Evolutionary conservation across 2,329 filamentous ascomycete genomes (phyloP).

Genomic region (Ascochyta lentis): DNA sequence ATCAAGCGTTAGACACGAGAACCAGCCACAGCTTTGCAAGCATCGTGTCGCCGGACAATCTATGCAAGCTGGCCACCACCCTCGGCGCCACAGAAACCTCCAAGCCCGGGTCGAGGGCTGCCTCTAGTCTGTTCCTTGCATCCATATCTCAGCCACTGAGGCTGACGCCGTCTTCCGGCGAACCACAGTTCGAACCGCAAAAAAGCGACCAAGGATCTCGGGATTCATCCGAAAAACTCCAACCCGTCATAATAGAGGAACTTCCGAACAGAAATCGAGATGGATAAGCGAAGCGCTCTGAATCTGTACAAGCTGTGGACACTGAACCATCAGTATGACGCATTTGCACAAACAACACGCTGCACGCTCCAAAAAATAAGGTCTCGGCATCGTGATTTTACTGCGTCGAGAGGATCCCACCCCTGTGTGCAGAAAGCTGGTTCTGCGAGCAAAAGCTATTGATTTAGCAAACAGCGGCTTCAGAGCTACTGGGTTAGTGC

Average conservation of each 20-base stretch:
- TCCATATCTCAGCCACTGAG: slow-evolving; percentile 2
- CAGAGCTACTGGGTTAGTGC: slow-evolving; percentile 12
- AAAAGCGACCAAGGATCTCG: background rate
- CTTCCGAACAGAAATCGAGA: background rate
- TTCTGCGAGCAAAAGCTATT: slow-evolving; percentile 12
- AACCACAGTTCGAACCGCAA: background rate
- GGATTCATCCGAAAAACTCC: background rate
- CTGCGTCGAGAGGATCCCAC: background rate
- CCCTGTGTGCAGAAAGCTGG: slow-evolving; percentile 7
- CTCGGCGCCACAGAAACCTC: slow-evolving; percentile 1
- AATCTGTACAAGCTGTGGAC: background rate
- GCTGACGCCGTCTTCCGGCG: background rate
- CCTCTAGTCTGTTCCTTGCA: background rate
- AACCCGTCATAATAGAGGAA: background rate
- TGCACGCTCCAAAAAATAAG: slow-evolving; percentile 9
- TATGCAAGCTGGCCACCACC: background rate
- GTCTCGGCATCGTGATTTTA: slow-evolving; percentile 3
- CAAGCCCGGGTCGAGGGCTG: background rate
- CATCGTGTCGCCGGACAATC: background rate
- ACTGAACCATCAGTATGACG: slow-evolving; percentile 4
- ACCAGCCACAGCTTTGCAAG: slow-evolving; percentile 6
- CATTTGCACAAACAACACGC: background rate
- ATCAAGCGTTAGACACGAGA: background rate
- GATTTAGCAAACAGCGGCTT: slow-evolving; percentile 21
- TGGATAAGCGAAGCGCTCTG: background rate